A percentile compares a stretch with the other conserved stretches of the same genome.
Conservation (phyloP, 2,329 filamentous ascomycete genomes). For the Xylariaceae sp. region DNA sequence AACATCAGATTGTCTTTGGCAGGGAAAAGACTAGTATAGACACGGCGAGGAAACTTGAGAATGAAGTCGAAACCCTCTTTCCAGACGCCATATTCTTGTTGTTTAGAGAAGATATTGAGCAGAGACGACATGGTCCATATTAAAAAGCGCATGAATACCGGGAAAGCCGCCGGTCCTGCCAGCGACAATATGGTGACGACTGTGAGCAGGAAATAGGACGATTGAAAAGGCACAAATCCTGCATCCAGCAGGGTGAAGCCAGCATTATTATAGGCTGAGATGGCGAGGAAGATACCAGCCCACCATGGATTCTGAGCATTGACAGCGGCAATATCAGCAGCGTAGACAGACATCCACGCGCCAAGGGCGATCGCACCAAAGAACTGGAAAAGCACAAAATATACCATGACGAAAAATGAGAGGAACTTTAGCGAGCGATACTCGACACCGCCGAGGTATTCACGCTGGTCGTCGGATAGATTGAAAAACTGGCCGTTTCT, state of each 20-base stretch:
- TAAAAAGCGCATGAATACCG: constrained; percentile 43
- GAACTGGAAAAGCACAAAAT: constrained; percentile 48
- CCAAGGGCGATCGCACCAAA: constrained; percentile 54
- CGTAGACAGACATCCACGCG: constrained; percentile 41
- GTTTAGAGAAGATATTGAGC: constrained; percentile 17
- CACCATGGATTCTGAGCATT: constrained; percentile 46
- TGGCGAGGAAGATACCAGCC: constrained; percentile 51
- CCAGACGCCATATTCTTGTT: constrained; percentile 24
- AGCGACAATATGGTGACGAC: constrained; percentile 30
- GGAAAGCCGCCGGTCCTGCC: constrained; percentile 49
- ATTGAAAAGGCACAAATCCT: constrained; percentile 46
- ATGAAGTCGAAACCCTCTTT: constrained; percentile 33
- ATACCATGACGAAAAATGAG: constrained; percentile 40
- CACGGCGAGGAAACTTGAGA: constrained; percentile 34
- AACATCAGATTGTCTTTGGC: constrained; percentile 50
- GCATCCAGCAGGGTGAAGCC: constrained; percentile 54
- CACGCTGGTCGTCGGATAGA: constrained; percentile 42
- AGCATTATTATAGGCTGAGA: constrained; percentile 53
- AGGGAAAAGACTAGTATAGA: constrained; percentile 48
- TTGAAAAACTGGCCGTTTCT: constrained; percentile 46
- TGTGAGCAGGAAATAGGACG: constrained; percentile 28
- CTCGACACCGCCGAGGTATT: constrained; percentile 47
- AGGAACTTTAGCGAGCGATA: constrained; percentile 47
- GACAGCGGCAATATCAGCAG: constrained; percentile 33
- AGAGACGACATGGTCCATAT: constrained; percentile 39